Conservation (phyloP, 2,329 filamentous ascomycete species). For the Pestalotiopsis sp. region DNA sequence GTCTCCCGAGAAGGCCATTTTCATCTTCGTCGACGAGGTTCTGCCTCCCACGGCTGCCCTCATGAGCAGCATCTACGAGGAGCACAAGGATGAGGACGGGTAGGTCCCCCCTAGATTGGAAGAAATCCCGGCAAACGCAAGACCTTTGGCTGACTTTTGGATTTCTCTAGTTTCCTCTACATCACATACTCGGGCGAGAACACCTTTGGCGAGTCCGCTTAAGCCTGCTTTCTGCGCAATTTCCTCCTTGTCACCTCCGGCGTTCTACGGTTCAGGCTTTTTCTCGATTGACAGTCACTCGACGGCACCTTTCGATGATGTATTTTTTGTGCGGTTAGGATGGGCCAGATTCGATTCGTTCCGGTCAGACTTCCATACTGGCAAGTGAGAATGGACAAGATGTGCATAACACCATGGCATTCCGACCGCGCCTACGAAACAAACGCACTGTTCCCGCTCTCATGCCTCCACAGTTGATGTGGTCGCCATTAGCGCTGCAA, state of each 20-base stretch:
- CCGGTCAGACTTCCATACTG: neutral
- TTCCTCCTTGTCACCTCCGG: slow-evolving; percentile 7
- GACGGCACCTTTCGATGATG: slow-evolving; percentile 2
- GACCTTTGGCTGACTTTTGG: slow-evolving; percentile 15
- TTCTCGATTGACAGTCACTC: slow-evolving; percentile 1
- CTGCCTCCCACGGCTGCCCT: slow-evolving; percentile 93
- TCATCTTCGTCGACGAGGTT: slow-evolving; percentile 99
- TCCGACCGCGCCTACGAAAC: neutral
- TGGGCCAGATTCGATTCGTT: neutral
- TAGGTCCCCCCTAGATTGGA: slow-evolving; percentile 35
- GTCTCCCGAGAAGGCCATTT: slow-evolving; percentile 98
- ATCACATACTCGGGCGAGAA: slow-evolving; percentile 99
- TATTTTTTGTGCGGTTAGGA: slow-evolving; percentile 5
- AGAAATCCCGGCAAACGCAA: neutral
- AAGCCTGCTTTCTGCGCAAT: slow-evolving; percentile 16
- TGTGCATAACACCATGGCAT: neutral
- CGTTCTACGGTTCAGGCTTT: slow-evolving; percentile 14
- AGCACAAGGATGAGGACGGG: slow-evolving; percentile 87
- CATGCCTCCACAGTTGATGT: neutral
- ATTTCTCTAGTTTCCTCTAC: slow-evolving; percentile 78
- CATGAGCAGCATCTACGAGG: slow-evolving; percentile 99
- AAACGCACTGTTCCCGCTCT: neutral
- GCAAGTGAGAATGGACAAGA: neutral
- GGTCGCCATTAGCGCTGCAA: neutral
- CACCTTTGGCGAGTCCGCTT: slow-evolving; percentile 74